A percentile compares a stretch with the other conserved stretches of the same genome.
These are phyloP conservation scores for Lathyrus tuberosus DNA, from an alignment of 306 rosid species.

Conservation along the genomic window DNA sequence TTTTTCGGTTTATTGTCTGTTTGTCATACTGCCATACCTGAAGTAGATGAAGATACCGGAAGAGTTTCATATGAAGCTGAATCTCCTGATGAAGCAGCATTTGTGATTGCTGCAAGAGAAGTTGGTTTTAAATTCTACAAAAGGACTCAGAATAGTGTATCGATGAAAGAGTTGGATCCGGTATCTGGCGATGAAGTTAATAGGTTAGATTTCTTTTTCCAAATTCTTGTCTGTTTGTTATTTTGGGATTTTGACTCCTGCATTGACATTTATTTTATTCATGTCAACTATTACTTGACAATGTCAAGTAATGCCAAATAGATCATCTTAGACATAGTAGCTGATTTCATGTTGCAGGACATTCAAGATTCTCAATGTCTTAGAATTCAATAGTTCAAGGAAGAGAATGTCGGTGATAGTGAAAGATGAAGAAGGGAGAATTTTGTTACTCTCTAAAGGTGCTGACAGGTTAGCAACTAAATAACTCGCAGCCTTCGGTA, in stretches of 20 bases:
- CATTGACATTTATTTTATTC: constrained; percentile 16
- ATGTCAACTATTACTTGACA: not conserved
- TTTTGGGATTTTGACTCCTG: not conserved
- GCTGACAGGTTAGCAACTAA: constrained; percentile 79
- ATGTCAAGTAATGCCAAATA: constrained; percentile 12
- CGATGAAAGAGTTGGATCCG: constrained; percentile 42
- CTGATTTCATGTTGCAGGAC: constrained; percentile 50
- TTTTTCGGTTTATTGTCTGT: constrained; percentile 76
- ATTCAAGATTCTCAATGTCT: constrained; percentile 69
- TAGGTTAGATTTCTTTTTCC: constrained; percentile 34
- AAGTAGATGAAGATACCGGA: constrained; percentile 67
- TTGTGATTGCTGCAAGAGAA: constrained; percentile 92
- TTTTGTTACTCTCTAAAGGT: constrained; percentile 74
- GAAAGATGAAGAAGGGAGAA: constrained; percentile 64
- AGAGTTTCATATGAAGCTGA: constrained; percentile 82
- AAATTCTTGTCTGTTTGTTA: constrained; percentile 24
- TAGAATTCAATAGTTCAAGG: constrained; percentile 83
- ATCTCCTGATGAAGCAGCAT: constrained; percentile 97
- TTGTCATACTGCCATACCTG: constrained; percentile 93
- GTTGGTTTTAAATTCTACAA: constrained; percentile 78
- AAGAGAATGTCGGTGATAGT: constrained; percentile 93
- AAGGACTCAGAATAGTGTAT: constrained; percentile 73
- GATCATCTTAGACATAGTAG: not conserved
- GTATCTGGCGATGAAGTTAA: constrained; percentile 42
- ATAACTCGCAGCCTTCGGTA: constrained; percentile 9